Percentiles rank a stretch among this genome's conserved stretches.
These are phyloP conservation scores for Trichoderma parareesei DNA, from an alignment of 495 filamentous ascomycete species.

Conservation along the genomic window DNA sequence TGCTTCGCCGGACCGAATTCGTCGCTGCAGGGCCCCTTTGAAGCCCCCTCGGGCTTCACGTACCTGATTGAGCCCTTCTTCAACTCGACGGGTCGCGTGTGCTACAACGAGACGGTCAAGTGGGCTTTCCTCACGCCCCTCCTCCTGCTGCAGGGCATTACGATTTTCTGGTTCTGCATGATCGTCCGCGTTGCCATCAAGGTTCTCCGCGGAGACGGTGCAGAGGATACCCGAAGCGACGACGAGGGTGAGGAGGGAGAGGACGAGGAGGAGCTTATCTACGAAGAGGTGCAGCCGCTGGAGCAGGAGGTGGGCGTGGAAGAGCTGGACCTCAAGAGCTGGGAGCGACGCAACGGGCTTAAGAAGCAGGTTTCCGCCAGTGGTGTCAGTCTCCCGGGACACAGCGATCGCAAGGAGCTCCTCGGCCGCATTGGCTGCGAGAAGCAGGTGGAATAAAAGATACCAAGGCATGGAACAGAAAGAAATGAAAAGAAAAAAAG, in stretches of 20 bases:
- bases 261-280: conserved; percentile 41
- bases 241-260: conserved; percentile 67
- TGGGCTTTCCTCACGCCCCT: conserved; percentile 69
- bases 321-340: conserved; percentile 45
- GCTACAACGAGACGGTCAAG: conserved; percentile 64
- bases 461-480: not conserved
- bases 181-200: conserved; percentile 71
- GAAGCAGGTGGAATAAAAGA: conserved; percentile 44
- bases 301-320: conserved; percentile 64
- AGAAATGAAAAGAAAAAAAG: not conserved
- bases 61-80: conserved; percentile 65
- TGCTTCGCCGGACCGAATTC: conserved; percentile 53
- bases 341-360: conserved; percentile 38
- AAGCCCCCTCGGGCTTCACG: conserved; percentile 44
- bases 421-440: conserved; percentile 69
- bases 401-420: conserved; percentile 66
- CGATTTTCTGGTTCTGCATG: conserved; percentile 83
- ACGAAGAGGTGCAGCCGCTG: conserved; percentile 40
- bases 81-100: conserved; percentile 60
- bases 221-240: conserved; percentile 82
- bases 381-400: conserved; percentile 56
- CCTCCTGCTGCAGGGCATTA: conserved; percentile 68
- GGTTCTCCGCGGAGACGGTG: conserved; percentile 65
- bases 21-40: conserved; percentile 45
- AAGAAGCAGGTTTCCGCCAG: conserved; percentile 37